Percentiles rank a stretch among this genome's conserved stretches.
Evolutionary conservation across 2,329 filamentous ascomycete genomes (phyloP).

Genomic region (Nannizziopsis arthrosporioides): DNA sequence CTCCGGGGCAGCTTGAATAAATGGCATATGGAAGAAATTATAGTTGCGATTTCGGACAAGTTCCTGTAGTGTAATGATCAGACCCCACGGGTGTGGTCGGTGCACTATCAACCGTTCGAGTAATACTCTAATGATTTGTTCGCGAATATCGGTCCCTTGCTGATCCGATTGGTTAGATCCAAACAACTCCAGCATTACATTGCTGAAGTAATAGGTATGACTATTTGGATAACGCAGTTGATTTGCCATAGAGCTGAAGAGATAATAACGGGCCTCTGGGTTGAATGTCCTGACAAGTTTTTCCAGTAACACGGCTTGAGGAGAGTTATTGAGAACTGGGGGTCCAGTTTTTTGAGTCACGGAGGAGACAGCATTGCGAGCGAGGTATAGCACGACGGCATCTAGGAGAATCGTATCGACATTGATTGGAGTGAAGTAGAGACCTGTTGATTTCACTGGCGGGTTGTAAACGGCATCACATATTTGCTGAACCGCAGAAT

Average conservation of each 20-base stretch:
- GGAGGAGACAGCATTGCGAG: constrained; percentile 55
- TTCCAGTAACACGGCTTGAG: constrained; percentile 61
- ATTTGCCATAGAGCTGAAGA: constrained; percentile 75
- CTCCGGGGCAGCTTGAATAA: constrained; percentile 81
- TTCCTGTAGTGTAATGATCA: constrained; percentile 79
- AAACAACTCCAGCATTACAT: constrained; percentile 73
- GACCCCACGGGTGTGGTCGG: constrained; percentile 90
- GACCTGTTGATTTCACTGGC: constrained; percentile 48
- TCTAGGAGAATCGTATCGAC: constrained; percentile 64
- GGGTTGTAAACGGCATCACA: constrained; percentile 58
- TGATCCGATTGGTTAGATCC: constrained; percentile 56
- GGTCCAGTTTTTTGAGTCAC: constrained; percentile 47
- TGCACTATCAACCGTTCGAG: constrained; percentile 79
- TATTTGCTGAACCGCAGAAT: constrained; percentile 59
- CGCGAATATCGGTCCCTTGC: constrained; percentile 69
- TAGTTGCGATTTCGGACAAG: constrained; percentile 84
- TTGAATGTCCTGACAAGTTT: constrained; percentile 63
- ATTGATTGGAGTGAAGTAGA: constrained; percentile 54
- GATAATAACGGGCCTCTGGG: constrained; percentile 70
- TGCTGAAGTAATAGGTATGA: constrained; percentile 86
- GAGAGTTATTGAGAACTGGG: constrained; percentile 52
- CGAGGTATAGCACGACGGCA: constrained; percentile 72
- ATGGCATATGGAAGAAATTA: constrained; percentile 83
- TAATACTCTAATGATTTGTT: constrained; percentile 80
- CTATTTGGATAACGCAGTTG: constrained; percentile 83